Base-by-base conservation (phyloP, 2,329 filamentous ascomycete genomes). In the Alternaria viburni region DNA sequence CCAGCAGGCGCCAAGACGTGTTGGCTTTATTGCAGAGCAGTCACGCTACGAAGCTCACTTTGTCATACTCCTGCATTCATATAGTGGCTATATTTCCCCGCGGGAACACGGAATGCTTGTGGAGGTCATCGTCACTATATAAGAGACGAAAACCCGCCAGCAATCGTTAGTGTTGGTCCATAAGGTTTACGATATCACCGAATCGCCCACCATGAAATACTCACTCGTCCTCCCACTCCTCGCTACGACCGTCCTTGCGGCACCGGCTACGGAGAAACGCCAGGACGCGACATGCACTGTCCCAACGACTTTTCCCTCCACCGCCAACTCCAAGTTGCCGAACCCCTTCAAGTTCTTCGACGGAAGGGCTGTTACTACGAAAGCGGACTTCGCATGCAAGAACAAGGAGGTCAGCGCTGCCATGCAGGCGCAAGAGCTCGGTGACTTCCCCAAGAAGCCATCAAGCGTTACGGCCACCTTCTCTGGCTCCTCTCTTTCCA, bases 331-430 rank as follows among this genome's bases (percentile, higher is more conserved):
- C 12, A 80, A 80, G 62, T 66, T 80, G 25, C 79, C 79, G 19
- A 75, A 80, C 26, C 79, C 79, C 6, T 81, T 81, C 72, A 77
- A 71, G 36, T 80, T 80, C 64, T 77, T 76, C 62, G 71, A 77
- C 47, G 79, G 78, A 41, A 75, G 67, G 19, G 68, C 69, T 25
- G 77, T 81, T 45, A 73, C 74, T 15, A 79, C 77, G 32, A 74
- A 77, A 59, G 72, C 69, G 1, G 73, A 80, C 36, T 80, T 77
- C 57, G 67, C 66, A 19, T 81, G 79, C 64, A 79, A 77, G 64
- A 78, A 80, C 61, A 69, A 75, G 57, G 79, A 81, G 60, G 73
- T 81, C 13, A 73, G 64, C 62, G 77, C 74, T 44, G 74, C 69
- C 47, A 61, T 81, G 8, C 79, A 81, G 68, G 69, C 69, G 12